Conservation (phyloP, 1,284 basidiomycete species). For the Gomphus bonarii region DNA sequence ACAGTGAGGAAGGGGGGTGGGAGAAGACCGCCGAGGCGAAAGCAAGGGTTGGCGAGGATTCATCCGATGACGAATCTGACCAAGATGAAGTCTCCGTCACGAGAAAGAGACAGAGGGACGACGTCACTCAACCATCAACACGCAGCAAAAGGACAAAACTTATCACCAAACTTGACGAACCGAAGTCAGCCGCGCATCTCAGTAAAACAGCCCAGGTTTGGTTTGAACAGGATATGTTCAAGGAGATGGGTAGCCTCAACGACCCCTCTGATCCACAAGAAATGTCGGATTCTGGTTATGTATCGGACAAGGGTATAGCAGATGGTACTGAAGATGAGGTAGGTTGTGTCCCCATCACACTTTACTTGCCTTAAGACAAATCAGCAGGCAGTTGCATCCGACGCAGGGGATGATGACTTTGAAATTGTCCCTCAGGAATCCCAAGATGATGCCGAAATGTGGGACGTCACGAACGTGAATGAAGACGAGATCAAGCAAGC, state of each 20-base stretch:
- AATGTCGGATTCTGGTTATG: slow-evolving; percentile 22
- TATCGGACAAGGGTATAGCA: slow-evolving; percentile 16
- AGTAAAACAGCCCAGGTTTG: slow-evolving; percentile 61
- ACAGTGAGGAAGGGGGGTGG: slow-evolving; percentile 60
- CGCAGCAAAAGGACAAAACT: slow-evolving; percentile 33
- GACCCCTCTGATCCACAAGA: slow-evolving; percentile 29
- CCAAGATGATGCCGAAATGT: slow-evolving; percentile 57
- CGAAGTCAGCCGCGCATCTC: slow-evolving; percentile 23
- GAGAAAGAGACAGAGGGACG: slow-evolving; percentile 31
- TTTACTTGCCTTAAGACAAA: background rate
- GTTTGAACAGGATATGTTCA: slow-evolving; percentile 95
- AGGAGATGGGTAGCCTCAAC: slow-evolving; percentile 51
- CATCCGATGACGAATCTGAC: slow-evolving; percentile 44
- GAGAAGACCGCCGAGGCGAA: slow-evolving; percentile 60
- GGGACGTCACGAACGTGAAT: slow-evolving; percentile 77
- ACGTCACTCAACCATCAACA: slow-evolving; percentile 20
- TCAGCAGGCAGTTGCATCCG: slow-evolving; percentile 5
- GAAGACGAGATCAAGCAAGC: slow-evolving; percentile 65
- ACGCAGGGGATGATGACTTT: slow-evolving; percentile 42
- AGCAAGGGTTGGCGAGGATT: slow-evolving; percentile 42
- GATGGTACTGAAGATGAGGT: slow-evolving; percentile 3
- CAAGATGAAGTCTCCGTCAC: slow-evolving; percentile 40
- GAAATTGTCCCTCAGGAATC: slow-evolving; percentile 62
- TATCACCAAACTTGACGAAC: slow-evolving; percentile 29
- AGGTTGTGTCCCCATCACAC: background rate